Conservation (phyloP, 1,284 basidiomycete species). For the Ustilago trichophora region DNA sequence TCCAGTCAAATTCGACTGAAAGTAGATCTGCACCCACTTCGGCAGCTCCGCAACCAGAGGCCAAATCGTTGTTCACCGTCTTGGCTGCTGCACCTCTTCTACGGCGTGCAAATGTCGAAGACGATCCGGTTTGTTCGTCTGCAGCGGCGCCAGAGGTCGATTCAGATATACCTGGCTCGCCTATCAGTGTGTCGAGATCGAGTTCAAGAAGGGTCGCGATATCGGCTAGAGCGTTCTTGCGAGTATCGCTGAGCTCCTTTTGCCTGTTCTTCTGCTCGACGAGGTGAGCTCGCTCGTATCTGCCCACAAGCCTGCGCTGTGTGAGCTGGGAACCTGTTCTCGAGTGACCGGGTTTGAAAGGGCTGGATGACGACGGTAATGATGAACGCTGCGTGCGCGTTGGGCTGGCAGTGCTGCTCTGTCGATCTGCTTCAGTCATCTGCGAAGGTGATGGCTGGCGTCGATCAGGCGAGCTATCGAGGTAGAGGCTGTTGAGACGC, state of each 20-base stretch:
- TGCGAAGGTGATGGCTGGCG: neutral
- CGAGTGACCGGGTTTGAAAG: conserved; percentile 35
- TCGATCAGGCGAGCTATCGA: conserved; percentile 27
- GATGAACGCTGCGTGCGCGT: conserved; percentile 4
- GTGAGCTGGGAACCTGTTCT: conserved; percentile 34
- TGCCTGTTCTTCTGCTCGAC: conserved; percentile 54
- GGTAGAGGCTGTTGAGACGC: conserved; percentile 32
- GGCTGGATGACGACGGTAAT: conserved; percentile 8
- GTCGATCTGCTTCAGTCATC: conserved; percentile 1
- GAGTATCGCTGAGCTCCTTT: conserved; percentile 53
- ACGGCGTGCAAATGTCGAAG: conserved; percentile 25
- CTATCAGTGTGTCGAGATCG: conserved; percentile 45
- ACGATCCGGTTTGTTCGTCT: conserved; percentile 6
- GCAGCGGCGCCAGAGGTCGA: neutral
- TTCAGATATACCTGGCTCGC: conserved; percentile 25
- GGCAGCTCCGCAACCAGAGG: conserved; percentile 55
- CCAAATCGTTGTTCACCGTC: conserved; percentile 28
- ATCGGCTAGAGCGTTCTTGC: conserved; percentile 50
- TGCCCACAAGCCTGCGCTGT: conserved; percentile 47
- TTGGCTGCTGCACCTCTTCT: conserved; percentile 32
- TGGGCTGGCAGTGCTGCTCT: conserved; percentile 16
- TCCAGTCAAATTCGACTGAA: conserved; percentile 55
- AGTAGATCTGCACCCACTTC: conserved; percentile 57
- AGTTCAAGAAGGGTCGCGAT: conserved; percentile 56
- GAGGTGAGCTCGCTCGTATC: conserved; percentile 50